Conservation (phyloP, 495 filamentous ascomycete genomes). For the Neurospora discreta region DNA sequence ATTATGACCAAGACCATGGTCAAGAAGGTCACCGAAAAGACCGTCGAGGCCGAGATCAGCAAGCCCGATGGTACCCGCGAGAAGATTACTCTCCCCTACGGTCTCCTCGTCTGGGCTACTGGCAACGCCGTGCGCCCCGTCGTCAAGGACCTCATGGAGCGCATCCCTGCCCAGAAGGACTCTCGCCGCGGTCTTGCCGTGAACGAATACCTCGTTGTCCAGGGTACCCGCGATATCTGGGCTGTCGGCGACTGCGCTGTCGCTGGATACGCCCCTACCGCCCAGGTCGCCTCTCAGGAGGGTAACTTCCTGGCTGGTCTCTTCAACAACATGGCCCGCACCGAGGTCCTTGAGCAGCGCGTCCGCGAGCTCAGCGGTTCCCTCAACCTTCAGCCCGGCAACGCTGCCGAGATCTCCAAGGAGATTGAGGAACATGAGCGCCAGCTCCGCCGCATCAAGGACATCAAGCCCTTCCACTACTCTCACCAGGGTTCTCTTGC, state of each 20-base stretch:
- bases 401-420: conserved; percentile 53
- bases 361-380: conserved; percentile 47
- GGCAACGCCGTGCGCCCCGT: conserved; percentile 88
- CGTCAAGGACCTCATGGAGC: conserved; percentile 79
- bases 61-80: conserved; percentile 80
- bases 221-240: conserved; percentile 95
- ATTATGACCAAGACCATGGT: conserved; percentile 99
- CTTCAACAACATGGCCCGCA: conserved; percentile 97
- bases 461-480: conserved; percentile 95
- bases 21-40: conserved; percentile 90
- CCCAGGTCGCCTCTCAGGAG: conserved; percentile 93
- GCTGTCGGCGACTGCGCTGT: conserved; percentile 71
- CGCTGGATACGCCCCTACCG: conserved; percentile 94
- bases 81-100: conserved; percentile 76
- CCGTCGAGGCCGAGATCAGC: conserved; percentile 81
- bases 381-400: conserved; percentile 39
- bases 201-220: conserved; percentile 97
- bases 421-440: conserved; percentile 80
- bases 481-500: conserved; percentile 91
- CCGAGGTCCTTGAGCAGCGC: conserved; percentile 63
- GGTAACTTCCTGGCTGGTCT: conserved; percentile 89
- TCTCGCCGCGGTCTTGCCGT: conserved; percentile 90
- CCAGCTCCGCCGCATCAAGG: conserved; percentile 77
- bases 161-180: conserved; percentile 89
- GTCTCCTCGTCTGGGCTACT: conserved; percentile 95